These are phyloP conservation scores for Austroboletus niveus DNA, from an alignment of 1,284 basidiomycete species.

Conservation along the genomic window DNA sequence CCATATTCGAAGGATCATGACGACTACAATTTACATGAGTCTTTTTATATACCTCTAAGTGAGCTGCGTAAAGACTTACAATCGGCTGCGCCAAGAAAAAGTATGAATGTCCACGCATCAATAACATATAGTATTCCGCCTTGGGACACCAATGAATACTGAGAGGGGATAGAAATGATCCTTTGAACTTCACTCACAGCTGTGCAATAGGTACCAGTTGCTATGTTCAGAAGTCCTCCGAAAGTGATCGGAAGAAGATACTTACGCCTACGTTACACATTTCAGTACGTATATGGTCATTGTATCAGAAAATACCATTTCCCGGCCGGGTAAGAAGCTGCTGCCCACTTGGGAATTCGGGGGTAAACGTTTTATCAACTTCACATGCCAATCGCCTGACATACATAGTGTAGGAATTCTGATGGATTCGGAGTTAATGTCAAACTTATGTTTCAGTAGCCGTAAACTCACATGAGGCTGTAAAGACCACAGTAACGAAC, in stretches of 20 bases:
- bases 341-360: not conserved
- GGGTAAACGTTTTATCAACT: not conserved
- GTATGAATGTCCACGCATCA: not conserved
- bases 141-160: not conserved
- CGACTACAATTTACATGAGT: not conserved
- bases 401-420: not conserved
- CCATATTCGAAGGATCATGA: not conserved
- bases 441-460: not conserved
- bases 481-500: slow-evolving; percentile 5
- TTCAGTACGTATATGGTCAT: not conserved
- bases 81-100: not conserved
- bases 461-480: not conserved
- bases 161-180: not conserved
- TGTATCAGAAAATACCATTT: not conserved
- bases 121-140: not conserved
- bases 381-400: not conserved
- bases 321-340: not conserved
- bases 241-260: not conserved
- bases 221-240: not conserved
- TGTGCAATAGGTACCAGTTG: not conserved
- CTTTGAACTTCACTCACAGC: not conserved
- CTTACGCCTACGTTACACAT: not conserved
- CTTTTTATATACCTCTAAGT: no score
- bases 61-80: not conserved
- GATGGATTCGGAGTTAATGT: not conserved